Evolutionary conservation across 805 yeast genomes (phyloP), one percentile per base, ranked within the genome.

Genomic region (Metschnikowia gelsemii): DNA sequence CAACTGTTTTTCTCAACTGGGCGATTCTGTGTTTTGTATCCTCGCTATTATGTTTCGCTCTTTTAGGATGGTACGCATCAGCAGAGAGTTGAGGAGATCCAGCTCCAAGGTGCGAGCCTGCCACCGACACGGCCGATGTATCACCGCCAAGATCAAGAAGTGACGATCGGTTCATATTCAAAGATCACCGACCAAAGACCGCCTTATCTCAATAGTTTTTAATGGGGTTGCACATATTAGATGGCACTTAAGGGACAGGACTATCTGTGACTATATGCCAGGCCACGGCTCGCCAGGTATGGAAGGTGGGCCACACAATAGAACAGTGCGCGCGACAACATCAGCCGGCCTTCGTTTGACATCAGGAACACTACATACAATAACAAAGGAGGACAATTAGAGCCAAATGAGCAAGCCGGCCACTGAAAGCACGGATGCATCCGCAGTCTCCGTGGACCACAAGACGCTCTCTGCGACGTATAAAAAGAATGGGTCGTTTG

Each of bases 401-500:
- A n/a, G n/a, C n/a, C n/a, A 35, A 18, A 35, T 35, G 38, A 20
- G 38, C 21, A 16, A 26, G 18, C 32, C 30, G 16, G 18, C n/a
- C 16, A 13, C n/a, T 4, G 22, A 13, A n/a, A 26, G 12, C 18
- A 32, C 19, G 32, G 20, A 8, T 12, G 17, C n/a, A 8, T 29
- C 37, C 7, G 38, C 28, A 8, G 22, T n/a, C 4, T 12, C 12
- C 6, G 24, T 45, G 9, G 64, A 70, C 43, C 70, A 76, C 22
- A 66, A 64, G 32, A 66, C 66, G 22, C 55, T 77, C 13, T 59
- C 70, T 1, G 59, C 58, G 1, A 55, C 61, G 11, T 77, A 71
- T 56, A 77, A 77, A 56, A 71, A 71, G 43, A 63, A 66, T 31
- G 82, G 82, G 0, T 42, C 63, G 1, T 77, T 77, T 48, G 82